A percentile compares a stretch with the other conserved stretches of the same genome.
These are phyloP conservation scores for Tetratostichococcus sp. DNA, from an alignment of 139 green algal species.

Conservation along the genomic window DNA sequence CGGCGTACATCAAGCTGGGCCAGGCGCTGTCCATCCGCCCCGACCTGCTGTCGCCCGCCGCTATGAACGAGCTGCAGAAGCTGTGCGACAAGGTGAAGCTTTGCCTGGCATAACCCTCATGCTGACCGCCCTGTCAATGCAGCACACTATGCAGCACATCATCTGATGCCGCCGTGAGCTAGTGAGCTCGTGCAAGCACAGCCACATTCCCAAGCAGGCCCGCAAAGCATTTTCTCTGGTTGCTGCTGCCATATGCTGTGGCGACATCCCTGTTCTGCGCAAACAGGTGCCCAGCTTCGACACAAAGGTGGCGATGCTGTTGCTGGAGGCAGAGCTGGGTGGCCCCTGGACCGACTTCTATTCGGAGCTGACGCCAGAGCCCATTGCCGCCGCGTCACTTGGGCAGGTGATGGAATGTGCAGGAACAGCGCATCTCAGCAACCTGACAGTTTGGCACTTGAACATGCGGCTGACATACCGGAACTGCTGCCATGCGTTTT, in stretches of 20 bases:
- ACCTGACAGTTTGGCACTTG: too few relatives aligned
- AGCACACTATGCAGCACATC: too few relatives aligned
- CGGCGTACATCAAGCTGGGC: slow-evolving; percentile 98
- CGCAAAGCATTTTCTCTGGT: too few relatives aligned
- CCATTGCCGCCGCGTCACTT: slow-evolving; percentile 87
- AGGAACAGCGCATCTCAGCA: too few relatives aligned
- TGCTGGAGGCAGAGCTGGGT: slow-evolving; percentile 80
- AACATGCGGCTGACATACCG: too few relatives aligned
- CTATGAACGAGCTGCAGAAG: slow-evolving; percentile 99
- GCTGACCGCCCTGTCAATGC: too few relatives aligned
- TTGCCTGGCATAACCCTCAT: too few relatives aligned
- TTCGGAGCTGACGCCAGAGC: slow-evolving; percentile 72
- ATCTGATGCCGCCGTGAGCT: too few relatives aligned
- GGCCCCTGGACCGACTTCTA: slow-evolving; percentile 78
- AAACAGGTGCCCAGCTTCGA: slow-evolving; percentile 77
- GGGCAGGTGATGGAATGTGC: slow-evolving; percentile 58
- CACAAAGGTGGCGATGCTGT: slow-evolving; percentile 63
- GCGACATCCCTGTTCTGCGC: too few relatives aligned
- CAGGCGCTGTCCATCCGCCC: slow-evolving; percentile 94
- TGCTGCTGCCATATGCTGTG: too few relatives aligned
- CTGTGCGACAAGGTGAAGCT: slow-evolving; percentile 98
- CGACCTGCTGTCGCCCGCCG: slow-evolving; percentile 90
- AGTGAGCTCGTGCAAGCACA: too few relatives aligned
- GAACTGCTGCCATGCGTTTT: background rate
- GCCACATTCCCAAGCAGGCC: too few relatives aligned